Evolutionary conservation across 2,329 filamentous ascomycete species (phyloP).

Genomic region (Talaromyces atroroseus): DNA sequence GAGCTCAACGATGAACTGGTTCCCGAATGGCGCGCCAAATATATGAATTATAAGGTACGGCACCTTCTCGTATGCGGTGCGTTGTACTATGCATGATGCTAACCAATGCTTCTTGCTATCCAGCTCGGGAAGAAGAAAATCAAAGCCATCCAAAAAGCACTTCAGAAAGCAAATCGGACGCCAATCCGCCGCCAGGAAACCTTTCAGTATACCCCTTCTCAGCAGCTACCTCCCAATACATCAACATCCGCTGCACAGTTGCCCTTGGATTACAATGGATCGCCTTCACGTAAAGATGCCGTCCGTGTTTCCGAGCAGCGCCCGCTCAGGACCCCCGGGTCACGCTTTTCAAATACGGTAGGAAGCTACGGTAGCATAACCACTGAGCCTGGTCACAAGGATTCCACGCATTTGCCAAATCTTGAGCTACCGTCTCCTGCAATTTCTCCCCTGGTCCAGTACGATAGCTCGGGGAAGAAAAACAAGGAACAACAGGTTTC

Average conservation of each 20-base stretch:
- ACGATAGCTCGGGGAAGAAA: slow-evolving; percentile 20
- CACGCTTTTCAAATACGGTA: slow-evolving; percentile 32
- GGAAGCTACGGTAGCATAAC: slow-evolving; percentile 61
- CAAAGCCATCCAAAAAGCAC: slow-evolving; percentile 71
- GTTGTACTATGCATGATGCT: slow-evolving; percentile 1
- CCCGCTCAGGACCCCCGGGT: slow-evolving; percentile 28
- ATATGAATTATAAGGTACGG: slow-evolving; percentile 81
- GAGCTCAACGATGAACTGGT: slow-evolving; percentile 84
- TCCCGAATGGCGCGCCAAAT: slow-evolving; percentile 92
- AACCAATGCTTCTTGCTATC: slow-evolving; percentile 8
- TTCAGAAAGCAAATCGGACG: slow-evolving; percentile 53
- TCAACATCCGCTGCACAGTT: slow-evolving; percentile 15
- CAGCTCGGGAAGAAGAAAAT: slow-evolving; percentile 81
- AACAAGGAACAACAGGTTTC: slow-evolving; percentile 13
- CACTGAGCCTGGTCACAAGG: slow-evolving; percentile 39
- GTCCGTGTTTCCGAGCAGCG: slow-evolving; percentile 35
- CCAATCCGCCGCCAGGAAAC: slow-evolving; percentile 40
- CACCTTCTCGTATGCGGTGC: not conserved
- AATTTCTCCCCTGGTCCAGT: slow-evolving; percentile 37
- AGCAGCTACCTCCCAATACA: slow-evolving; percentile 15
- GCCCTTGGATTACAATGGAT: slow-evolving; percentile 17
- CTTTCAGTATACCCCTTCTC: slow-evolving; percentile 31
- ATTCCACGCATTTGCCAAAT: slow-evolving; percentile 40
- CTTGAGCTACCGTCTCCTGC: slow-evolving; percentile 60
- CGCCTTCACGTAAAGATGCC: slow-evolving; percentile 24